Evolutionary conservation across 768 basidiomycete species (phyloP).

Genomic region (Collybia sordida): DNA sequence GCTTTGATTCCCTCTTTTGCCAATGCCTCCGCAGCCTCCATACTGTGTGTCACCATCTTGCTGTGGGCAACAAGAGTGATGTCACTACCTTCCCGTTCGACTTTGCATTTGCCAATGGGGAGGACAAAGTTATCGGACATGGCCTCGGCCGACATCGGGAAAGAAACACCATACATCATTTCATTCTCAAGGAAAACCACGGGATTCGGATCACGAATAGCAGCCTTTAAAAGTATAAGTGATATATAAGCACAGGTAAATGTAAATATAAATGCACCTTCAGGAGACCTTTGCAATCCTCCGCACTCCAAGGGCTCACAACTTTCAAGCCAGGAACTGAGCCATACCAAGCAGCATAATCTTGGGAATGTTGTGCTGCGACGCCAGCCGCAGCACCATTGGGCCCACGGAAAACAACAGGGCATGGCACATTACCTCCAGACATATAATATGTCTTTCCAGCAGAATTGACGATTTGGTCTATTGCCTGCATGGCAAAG

Average conservation of each 20-base stretch:
- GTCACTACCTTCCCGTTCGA: constrained; percentile 91
- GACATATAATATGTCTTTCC: constrained; percentile 99
- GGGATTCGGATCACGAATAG: constrained; percentile 97
- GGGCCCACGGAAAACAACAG: constrained; percentile 98
- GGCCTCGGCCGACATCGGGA: constrained; percentile 94
- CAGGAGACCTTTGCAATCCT: constrained; percentile 97
- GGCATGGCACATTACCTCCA: constrained; percentile 97
- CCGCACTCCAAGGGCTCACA: constrained; percentile 96
- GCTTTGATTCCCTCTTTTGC: constrained; percentile 97
- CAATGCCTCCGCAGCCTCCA: constrained; percentile 91
- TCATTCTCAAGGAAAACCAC: constrained; percentile 99
- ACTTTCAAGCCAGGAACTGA: constrained; percentile 96
- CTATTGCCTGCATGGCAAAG: constrained; percentile 99
- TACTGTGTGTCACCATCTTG: constrained; percentile 93
- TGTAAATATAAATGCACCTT: constrained; percentile 56
- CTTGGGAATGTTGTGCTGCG: constrained; percentile 95
- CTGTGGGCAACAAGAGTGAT: constrained; percentile 97
- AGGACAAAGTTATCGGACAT: constrained; percentile 94
- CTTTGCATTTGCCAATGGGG: constrained; percentile 96
- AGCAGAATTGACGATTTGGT: constrained; percentile 99
- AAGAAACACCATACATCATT: constrained; percentile 96
- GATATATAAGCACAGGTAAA: background rate
- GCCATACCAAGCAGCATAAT: constrained; percentile 95
- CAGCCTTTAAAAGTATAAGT: constrained; percentile 51
- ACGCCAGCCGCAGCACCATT: constrained; percentile 99